Evolutionary conservation across 2,329 filamentous ascomycete species (phyloP).

Genomic region (Pseudogymnoascus sp.): DNA sequence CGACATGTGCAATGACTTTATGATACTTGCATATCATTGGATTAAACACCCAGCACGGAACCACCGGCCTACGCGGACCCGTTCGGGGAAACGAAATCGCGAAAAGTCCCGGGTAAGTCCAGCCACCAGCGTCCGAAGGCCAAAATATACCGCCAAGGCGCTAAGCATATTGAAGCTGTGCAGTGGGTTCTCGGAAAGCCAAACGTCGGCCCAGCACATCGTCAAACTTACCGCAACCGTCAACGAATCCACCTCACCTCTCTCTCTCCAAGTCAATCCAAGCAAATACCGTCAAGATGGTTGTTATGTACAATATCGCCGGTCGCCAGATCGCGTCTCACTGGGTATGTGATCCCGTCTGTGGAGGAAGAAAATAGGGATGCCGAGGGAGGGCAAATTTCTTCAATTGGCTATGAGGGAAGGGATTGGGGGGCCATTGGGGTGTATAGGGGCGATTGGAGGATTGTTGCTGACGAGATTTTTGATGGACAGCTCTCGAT

Average conservation of each 20-base stretch:
- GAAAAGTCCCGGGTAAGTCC: conserved; percentile 3
- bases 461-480: neutral
- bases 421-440: neutral
- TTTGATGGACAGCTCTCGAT: conserved; percentile 9
- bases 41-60: neutral
- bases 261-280: conserved; percentile 5
- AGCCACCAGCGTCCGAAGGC: neutral
- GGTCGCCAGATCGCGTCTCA: conserved; percentile 10
- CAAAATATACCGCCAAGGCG: conserved; percentile 1
- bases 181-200: conserved; percentile 1
- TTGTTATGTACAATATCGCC: conserved; percentile 9
- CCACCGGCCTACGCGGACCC: neutral
- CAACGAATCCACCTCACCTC: neutral
- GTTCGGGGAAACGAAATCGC: conserved; percentile 4
- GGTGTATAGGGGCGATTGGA: neutral
- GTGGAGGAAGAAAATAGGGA: neutral
- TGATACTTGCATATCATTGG: neutral
- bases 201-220: conserved; percentile 2
- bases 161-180: conserved; percentile 9
- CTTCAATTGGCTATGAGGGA: neutral
- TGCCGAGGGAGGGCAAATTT: neutral
- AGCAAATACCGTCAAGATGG: conserved; percentile 2
- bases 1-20: neutral
- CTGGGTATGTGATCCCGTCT: conserved; percentile 6
- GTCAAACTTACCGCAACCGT: conserved; percentile 1